Percentiles rank a stretch among this genome's conserved stretches.
Evolutionary conservation across 768 basidiomycete species (phyloP).

Genomic region (Myochromella boudieri): DNA sequence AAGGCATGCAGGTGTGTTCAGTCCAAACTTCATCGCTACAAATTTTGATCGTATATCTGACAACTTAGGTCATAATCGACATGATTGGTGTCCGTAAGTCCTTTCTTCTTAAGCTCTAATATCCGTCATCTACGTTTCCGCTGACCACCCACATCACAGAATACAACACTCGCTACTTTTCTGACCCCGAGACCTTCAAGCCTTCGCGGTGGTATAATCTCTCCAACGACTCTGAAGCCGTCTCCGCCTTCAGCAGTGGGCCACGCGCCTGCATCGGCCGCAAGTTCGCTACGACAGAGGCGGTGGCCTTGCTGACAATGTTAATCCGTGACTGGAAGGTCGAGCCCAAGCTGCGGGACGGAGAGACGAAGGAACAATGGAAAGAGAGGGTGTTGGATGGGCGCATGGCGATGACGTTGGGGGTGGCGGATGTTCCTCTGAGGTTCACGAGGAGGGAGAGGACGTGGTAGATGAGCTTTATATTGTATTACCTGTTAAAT

Average conservation of each 20-base stretch:
- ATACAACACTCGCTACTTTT: slow-evolving; percentile 50
- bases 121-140: neutral
- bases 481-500: neutral
- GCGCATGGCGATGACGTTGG: slow-evolving; percentile 34
- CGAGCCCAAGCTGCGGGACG: slow-evolving; percentile 39
- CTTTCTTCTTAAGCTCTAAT: neutral
- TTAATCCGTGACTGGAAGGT: slow-evolving; percentile 54
- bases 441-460: slow-evolving; percentile 27
- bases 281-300: slow-evolving; percentile 54
- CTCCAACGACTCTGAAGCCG: slow-evolving; percentile 38
- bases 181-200: slow-evolving; percentile 45
- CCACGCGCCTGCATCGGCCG: slow-evolving; percentile 56
- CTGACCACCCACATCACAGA: slow-evolving; percentile 29
- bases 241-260: slow-evolving; percentile 50
- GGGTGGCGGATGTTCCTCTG: slow-evolving; percentile 31
- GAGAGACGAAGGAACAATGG: slow-evolving; percentile 41
- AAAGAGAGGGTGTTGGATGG: slow-evolving; percentile 35
- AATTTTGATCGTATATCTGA: neutral
- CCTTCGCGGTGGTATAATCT: slow-evolving; percentile 52
- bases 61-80: slow-evolving; percentile 38
- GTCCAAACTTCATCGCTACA: neutral
- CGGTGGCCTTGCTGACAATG: slow-evolving; percentile 50
- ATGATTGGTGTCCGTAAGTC: slow-evolving; percentile 50
- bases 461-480: neutral
- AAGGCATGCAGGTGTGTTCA: slow-evolving; percentile 34